Evolutionary conservation across 495 filamentous ascomycete species (phyloP).

Genomic region (Halenospora varia): DNA sequence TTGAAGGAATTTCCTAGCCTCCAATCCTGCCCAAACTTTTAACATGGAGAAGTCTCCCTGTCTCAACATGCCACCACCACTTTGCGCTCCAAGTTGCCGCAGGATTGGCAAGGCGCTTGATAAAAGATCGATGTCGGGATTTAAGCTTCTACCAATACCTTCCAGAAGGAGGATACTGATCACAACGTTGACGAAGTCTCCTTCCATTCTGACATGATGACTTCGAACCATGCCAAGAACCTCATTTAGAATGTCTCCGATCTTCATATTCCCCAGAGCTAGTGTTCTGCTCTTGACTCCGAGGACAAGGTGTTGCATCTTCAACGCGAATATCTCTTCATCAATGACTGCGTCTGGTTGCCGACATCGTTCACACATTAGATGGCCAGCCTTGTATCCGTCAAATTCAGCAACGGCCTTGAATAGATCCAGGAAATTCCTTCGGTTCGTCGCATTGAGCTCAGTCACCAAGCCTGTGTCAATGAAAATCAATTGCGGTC

Average conservation of each 20-base stretch:
- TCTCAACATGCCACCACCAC: slow-evolving; percentile 60
- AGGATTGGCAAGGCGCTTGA: slow-evolving; percentile 86
- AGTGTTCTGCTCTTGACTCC: slow-evolving; percentile 86
- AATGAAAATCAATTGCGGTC: slow-evolving; percentile 95
- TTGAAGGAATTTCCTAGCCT: slow-evolving; percentile 82
- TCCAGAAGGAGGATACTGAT: slow-evolving; percentile 91
- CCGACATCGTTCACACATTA: slow-evolving; percentile 94
- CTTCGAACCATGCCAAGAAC: slow-evolving; percentile 87
- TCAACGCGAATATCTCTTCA: slow-evolving; percentile 82
- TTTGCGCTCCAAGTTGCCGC: slow-evolving; percentile 77
- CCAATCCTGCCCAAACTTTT: slow-evolving; percentile 89
- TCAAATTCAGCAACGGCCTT: slow-evolving; percentile 95
- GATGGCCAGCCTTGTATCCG: slow-evolving; percentile 87
- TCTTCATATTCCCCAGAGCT: slow-evolving; percentile 90
- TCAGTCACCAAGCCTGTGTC: slow-evolving; percentile 96
- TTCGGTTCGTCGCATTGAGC: slow-evolving; percentile 78
- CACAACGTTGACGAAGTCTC: slow-evolving; percentile 98
- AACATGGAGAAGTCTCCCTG: slow-evolving; percentile 88
- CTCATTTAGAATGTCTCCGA: slow-evolving; percentile 89
- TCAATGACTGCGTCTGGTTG: slow-evolving; percentile 88
- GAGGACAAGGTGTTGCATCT: slow-evolving; percentile 94
- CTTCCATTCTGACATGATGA: slow-evolving; percentile 93
- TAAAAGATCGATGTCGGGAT: slow-evolving; percentile 85
- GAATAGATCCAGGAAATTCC: slow-evolving; percentile 95
- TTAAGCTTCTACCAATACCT: slow-evolving; percentile 83